Evolutionary conservation across 2,329 filamentous ascomycete species (phyloP), one percentile per base, ranked within the genome.

Genomic region (Plectosphaerella cucumerina): DNA sequence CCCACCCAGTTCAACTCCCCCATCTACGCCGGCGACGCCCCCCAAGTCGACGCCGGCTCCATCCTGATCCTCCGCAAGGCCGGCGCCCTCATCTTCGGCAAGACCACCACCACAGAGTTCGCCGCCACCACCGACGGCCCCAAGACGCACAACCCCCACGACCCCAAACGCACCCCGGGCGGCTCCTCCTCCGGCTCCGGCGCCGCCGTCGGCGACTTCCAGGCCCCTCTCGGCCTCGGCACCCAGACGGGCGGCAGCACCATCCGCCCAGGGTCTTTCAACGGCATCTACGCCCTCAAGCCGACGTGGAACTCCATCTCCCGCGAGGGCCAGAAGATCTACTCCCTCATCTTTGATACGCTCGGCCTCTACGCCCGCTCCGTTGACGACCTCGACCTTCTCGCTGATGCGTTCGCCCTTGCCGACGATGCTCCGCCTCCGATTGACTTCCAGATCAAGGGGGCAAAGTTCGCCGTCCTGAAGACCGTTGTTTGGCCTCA

Each of bases 101-200:
- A 70, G 49, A 69, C 67, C 4, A 80, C 76, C 0, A 87, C 84
- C 0, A 84, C 85, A 0, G 82, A 87, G 59, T 86, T 87, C 57
- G 81, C 84, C 0, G 76, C 79, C 3, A 81, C 75, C 0, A 72
- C 71, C 1, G 64, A 70, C 14, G 82, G 82, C 0, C 72, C 77
- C 1, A 71, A 71, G 47, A 84, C 82, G 1, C 61, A 65, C 4
- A 89, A 89, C 60, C 82, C 85, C 0, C 89, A 90, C 56, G 84
- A 89, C 61, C 63, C 70, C 2, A 74, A 73, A 0, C 76, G 86
- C 5, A 87, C 85, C 0, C 85, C 85, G 0, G 85, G 85, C 1
- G 85, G 85, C 44, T 87, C 84, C 0, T 87, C 83, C 0, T 82
- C 83, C 0, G 85, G 86, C 0, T 87, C 84, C 0, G 85, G 74